These are phyloP conservation scores for Hippophae gyantsensis DNA, from an alignment of 306 rosid genomes.

Conservation along the genomic window DNA sequence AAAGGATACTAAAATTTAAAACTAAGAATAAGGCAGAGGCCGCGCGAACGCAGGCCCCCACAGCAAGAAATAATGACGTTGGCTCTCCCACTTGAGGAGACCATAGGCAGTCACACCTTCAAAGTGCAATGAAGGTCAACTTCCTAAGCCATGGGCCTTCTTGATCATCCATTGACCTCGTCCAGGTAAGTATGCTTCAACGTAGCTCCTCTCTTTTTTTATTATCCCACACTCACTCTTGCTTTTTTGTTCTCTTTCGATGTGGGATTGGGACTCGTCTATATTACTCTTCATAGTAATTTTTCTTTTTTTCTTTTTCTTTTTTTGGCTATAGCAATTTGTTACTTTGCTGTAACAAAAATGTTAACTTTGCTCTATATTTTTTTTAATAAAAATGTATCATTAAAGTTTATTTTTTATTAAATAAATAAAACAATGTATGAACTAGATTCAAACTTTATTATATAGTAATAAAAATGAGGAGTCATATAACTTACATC, in stretches of 20 bases:
- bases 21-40: conserved; percentile 21
- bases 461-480: no score
- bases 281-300: not conserved
- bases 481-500: no score
- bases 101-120: conserved; percentile 5
- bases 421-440: no score
- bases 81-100: conserved; percentile 30
- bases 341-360: no score
- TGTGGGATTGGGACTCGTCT: not conserved
- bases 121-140: conserved; percentile 13
- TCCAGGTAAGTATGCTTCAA: conserved; percentile 10
- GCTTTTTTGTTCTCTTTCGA: not conserved
- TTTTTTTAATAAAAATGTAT: no score
- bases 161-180: conserved; percentile 14
- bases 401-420: no score
- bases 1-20: no score
- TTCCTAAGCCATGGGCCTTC: conserved; percentile 13
- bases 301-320: no score
- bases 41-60: conserved; percentile 76
- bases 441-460: no score
- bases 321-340: no score
- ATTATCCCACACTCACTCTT: not conserved
- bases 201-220: not conserved
- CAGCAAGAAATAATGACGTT: conserved; percentile 53
- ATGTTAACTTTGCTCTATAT: no score